Base-by-base conservation (phyloP, 140 eudicot species). In the Flaveria floridana region DNA sequence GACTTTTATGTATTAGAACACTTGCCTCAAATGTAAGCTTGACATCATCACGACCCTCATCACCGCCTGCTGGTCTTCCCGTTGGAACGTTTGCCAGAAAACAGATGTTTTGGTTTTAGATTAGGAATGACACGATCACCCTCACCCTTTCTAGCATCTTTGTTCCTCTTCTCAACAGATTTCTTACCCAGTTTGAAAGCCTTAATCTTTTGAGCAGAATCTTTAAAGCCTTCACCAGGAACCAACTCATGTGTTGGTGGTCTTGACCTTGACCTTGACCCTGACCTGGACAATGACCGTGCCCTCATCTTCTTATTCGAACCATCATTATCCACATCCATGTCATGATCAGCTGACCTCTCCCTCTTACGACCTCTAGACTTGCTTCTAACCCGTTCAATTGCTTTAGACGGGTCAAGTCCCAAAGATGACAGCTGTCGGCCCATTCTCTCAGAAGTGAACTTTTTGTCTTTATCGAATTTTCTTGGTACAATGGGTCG, bases 301-400 rank as follows among this genome's bases (percentile, higher is more conserved):
- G 72, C 55, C 11, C 86, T 75, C 85, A 83, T 68, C 83, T 88
- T 93, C 89, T 93, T 93, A 67, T 77, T 88, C 10, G 89, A 79
- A 18, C 78, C 76, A 46, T 78, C 87, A 46, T 53, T 25, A 65
- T 92, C 98, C 61, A 90, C 83, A 51, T 93, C 98, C 98, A 93
- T 93, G 26, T 18, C 77, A 25, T 37, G 76, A 14, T 78, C 85
- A 48, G 41, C 1, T 28, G 98, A 93, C 75, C 98, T 87, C 73
- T 90, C 92, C 81, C 98, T 82, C 87, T 93, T 93, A 8, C 98
- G 87, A 4, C 97, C 98, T 76, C 98, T 86, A 1, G 98, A 90
- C 76, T 84, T 83, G 71, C 98, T 93, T n/a, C 97, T 84, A 21
- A 85, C 87, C 9, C 98, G 82, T 18, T 90, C 73, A 7, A 93